phyloP scores from a whole-genome alignment of 2,329 filamentous ascomycete genomes.

The Monosporascus sp. region DNA sequence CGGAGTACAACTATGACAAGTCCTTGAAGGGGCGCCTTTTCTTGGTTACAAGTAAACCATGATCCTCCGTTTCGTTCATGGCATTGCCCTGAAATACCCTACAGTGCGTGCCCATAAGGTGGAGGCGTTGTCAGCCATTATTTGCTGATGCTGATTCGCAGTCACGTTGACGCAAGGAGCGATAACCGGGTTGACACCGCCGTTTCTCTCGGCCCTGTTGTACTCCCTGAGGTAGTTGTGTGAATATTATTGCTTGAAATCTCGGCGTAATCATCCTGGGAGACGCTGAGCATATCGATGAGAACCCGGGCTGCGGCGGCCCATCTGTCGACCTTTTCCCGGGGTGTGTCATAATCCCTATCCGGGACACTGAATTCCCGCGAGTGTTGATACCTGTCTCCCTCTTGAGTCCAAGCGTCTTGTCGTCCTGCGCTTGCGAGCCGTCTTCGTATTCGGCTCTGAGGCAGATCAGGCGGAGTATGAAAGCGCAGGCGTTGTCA shows the following conservation, averaged over 20 bases:
- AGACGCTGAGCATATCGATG: not conserved
- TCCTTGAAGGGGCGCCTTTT: no score
- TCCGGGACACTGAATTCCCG: not conserved
- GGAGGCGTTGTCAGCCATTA: not conserved
- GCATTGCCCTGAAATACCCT: not conserved
- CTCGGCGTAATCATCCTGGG: not conserved
- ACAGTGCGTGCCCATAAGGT: not conserved
- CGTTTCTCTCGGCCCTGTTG: not conserved
- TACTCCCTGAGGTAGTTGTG: not conserved
- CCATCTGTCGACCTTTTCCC: slow-evolving; percentile 9
- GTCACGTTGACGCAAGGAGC: not conserved
- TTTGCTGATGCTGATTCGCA: not conserved
- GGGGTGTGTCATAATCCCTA: slow-evolving; percentile 2
- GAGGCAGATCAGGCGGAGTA: slow-evolving; percentile 4
- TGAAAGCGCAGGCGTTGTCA: slow-evolving; percentile 1
- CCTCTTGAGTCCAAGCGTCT: not conserved
- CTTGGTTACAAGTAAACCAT: not conserved
- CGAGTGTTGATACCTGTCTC: not conserved
- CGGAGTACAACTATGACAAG: no score
- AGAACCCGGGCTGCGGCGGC: slow-evolving; percentile 5
- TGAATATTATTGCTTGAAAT: not conserved
- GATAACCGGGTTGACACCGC: not conserved
- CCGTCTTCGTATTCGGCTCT: slow-evolving; percentile 3
- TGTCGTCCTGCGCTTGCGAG: not conserved
- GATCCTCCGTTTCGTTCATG: not conserved